phyloP scores from a whole-genome alignment of 2,329 filamentous ascomycete species.

The Penicillium sp. region DNA sequence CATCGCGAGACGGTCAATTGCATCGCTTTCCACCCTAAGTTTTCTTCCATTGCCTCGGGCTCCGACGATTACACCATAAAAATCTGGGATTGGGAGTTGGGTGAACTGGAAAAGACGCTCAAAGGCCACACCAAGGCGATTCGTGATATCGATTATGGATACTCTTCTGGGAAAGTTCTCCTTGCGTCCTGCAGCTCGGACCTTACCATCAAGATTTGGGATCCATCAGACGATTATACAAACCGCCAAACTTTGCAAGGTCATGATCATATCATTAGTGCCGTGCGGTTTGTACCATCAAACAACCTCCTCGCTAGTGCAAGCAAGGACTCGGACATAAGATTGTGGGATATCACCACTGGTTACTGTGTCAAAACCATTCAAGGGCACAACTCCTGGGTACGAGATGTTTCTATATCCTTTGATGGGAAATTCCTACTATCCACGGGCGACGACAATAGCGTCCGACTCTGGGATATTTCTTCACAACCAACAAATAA shows the following conservation, averaged over 20 bases:
- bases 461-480: slow-evolving; percentile 5
- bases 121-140: slow-evolving; percentile 80
- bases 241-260: slow-evolving; percentile 80
- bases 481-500: slow-evolving; percentile 51
- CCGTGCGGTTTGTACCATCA: slow-evolving; percentile 72
- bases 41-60: slow-evolving; percentile 72
- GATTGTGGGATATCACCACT: slow-evolving; percentile 81
- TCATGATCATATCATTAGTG: slow-evolving; percentile 77
- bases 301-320: slow-evolving; percentile 76
- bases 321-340: slow-evolving; percentile 68
- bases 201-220: slow-evolving; percentile 81
- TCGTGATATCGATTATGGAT: slow-evolving; percentile 73
- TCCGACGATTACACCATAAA: slow-evolving; percentile 84
- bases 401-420: slow-evolving; percentile 72
- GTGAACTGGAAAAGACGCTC: slow-evolving; percentile 72
- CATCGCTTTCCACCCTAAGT: slow-evolving; percentile 77
- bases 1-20: slow-evolving; percentile 71
- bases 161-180: slow-evolving; percentile 64
- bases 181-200: slow-evolving; percentile 72
- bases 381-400: slow-evolving; percentile 72
- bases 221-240: slow-evolving; percentile 76
- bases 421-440: slow-evolving; percentile 69
- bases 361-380: slow-evolving; percentile 79
- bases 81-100: slow-evolving; percentile 85
- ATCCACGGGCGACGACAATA: slow-evolving; percentile 64